These are phyloP conservation scores for Paraphaeosphaeria sporulosa DNA, from an alignment of 2,329 filamentous ascomycete species.

Conservation along the genomic window DNA sequence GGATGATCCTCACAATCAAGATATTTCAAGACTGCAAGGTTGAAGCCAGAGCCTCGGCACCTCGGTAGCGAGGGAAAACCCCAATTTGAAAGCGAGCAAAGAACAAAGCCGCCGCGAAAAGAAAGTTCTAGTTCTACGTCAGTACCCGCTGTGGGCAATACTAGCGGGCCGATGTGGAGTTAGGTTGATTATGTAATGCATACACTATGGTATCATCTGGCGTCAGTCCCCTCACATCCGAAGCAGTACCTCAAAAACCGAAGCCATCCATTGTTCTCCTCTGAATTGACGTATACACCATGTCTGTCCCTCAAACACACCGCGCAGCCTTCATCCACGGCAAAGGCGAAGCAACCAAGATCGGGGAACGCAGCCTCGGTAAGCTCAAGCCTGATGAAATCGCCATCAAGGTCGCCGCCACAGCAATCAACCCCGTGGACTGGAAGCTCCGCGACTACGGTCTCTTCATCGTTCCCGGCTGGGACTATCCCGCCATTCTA, in stretches of 20 bases:
- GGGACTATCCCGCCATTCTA: slow-evolving; percentile 51
- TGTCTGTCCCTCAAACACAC: not conserved
- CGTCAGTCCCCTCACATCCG: not conserved
- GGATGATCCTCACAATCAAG: too few relatives aligned
- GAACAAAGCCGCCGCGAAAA: not conserved
- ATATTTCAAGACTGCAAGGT: too few relatives aligned
- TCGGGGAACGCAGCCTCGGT: slow-evolving; percentile 50
- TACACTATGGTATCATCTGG: not conserved
- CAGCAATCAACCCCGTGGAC: slow-evolving; percentile 61
- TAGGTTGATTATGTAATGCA: not conserved
- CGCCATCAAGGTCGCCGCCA: slow-evolving; percentile 57
- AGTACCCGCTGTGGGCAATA: not conserved
- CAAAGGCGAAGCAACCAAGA: not conserved
- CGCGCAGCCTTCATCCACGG: slow-evolving; percentile 4
- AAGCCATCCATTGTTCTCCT: not conserved
- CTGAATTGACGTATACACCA: not conserved
- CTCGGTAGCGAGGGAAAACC: not conserved
- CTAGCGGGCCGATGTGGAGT: not conserved
- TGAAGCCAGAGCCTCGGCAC: not conserved
- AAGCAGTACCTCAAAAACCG: not conserved
- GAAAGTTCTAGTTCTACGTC: not conserved
- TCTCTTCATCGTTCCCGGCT: slow-evolving; percentile 45
- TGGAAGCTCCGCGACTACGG: slow-evolving; percentile 52
- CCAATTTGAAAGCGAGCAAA: not conserved
- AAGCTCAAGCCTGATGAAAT: slow-evolving; percentile 57